Percentiles rank a stretch among this genome's conserved stretches.
These are phyloP conservation scores for Colletotrichum sp. DNA, from an alignment of 2,329 filamentous ascomycete genomes.

Conservation along the genomic window DNA sequence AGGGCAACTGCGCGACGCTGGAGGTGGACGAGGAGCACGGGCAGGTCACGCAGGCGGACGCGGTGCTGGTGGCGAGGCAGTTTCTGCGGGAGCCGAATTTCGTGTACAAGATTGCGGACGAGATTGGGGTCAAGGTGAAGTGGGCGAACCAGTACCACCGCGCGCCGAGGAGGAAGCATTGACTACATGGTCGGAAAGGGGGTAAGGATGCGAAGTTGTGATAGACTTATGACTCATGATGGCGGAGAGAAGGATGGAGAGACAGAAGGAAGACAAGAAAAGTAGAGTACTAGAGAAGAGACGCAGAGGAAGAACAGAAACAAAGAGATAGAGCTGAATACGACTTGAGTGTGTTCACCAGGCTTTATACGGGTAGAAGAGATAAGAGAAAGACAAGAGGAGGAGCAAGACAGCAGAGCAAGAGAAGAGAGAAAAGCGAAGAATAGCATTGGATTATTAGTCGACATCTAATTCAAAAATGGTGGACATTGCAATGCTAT, in stretches of 20 bases:
- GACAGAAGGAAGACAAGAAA: neutral
- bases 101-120: slow-evolving; percentile 74
- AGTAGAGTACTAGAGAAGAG: neutral
- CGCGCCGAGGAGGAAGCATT: slow-evolving; percentile 33
- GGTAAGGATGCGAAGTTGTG: neutral
- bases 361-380: no score
- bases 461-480: no score
- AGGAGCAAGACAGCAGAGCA: no score
- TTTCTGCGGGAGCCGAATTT: slow-evolving; percentile 85
- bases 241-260: no score
- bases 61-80: slow-evolving; percentile 76
- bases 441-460: no score
- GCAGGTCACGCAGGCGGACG: slow-evolving; percentile 59
- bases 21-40: slow-evolving; percentile 46
- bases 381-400: no score
- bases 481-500: no score
- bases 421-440: no score
- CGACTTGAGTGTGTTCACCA: no score
- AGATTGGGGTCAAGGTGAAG: slow-evolving; percentile 72
- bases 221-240: neutral
- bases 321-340: neutral
- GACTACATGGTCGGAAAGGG: neutral
- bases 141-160: slow-evolving; percentile 72
- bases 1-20: slow-evolving; percentile 25
- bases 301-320: neutral